Evolutionary conservation across 306 rosid species (phyloP), one percentile per base, ranked within the genome.

Genomic region (Mimosa pudica): DNA sequence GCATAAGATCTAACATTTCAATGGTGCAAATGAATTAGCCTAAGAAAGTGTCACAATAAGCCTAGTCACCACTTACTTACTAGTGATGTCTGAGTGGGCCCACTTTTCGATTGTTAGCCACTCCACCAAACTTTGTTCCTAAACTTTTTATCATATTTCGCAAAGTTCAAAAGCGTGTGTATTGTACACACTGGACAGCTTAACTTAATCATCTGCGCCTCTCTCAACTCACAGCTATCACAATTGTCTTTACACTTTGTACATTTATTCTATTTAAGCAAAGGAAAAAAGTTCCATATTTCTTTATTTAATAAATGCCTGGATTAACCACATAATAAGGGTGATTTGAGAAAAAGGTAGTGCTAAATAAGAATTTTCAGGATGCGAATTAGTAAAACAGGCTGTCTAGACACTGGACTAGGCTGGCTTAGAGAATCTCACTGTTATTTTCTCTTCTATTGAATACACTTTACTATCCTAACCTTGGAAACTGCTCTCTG

Each of bases 131-230:
- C 81, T 18, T 58, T 18, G 1, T 18, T 57, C n/a, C 7, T 7
- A 6, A 11, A 30, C 55, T 18, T 55, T 78, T 20, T 52, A 70
- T 44, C 68, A 62, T 35, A 32, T 32, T 68, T 42, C 42, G 71
- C 70, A 81, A 85, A 79, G 84, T 52, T 51, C 58, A 46, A 68
- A 58, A 73, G 75, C 55, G n/a, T 48, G 85, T 74, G 65, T 61
- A 42, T 38, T 11, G 69, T 3, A 52, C 20, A 6, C 30, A 55
- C 61, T n/a, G 10, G 78, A 58, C 78, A 58, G 78, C 55, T 20
- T 38, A 74, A 36, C 57, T 48, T 73, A 80, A 86, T 81, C 83
- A 80, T 6, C 54, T 80, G 85, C 86, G 70, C 78, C 71, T 85
- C 77, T 49, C 82, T 78, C 58, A 49, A 4, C 4, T 2, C 49